Percentiles rank a stretch among this genome's conserved stretches.
Evolutionary conservation across 176 grass and related monocot genomes (phyloP).

Genomic region (sorghum (Sorghum bicolor)): Sorghum_bicolor_NCBIv3 NC_012876.2:52069501-52070000

Average conservation of each 20-base stretch:
- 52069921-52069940: no score
- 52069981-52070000: no score
- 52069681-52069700: conserved; percentile 78
- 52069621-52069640: conserved; percentile 92
- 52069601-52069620: conserved; percentile 96
- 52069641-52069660: conserved; percentile 79
- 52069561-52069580: conserved; percentile 69
- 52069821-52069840: no score
- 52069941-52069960: no score
- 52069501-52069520: neutral
- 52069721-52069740: conserved; percentile 76
- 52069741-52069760: conserved; percentile 89
- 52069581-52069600: conserved; percentile 77
- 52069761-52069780: conserved; percentile 35
- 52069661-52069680: conserved; percentile 98
- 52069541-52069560: conserved; percentile 82
- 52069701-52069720: conserved; percentile 75
- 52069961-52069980: no score
- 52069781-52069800: neutral
- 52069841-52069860: no score
- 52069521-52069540: conserved; percentile 62
- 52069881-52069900: no score
- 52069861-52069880: no score
- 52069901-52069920: no score
- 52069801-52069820: neutral